Conservation (phyloP, 176 grass and related monocot species). For the Eremochloa ophiuroides region DNA sequence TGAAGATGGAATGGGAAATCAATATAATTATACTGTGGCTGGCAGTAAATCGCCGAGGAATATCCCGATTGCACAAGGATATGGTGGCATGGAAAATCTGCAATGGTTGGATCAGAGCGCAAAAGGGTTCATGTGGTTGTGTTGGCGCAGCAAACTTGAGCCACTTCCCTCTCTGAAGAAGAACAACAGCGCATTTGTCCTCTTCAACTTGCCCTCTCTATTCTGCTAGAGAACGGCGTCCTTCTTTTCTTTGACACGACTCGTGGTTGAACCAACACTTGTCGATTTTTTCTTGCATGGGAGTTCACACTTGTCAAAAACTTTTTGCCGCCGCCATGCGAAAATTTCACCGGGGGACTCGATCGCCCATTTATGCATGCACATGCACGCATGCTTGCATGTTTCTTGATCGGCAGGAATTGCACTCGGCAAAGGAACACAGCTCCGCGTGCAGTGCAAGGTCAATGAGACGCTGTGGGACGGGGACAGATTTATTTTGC, state of each 20-base stretch:
- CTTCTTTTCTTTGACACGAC: constrained; percentile 27
- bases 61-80: constrained; percentile 19
- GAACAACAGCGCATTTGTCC: not conserved
- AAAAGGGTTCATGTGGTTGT: constrained; percentile 12
- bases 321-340: not conserved
- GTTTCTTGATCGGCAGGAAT: not conserved
- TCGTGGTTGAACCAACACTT: not conserved
- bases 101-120: constrained; percentile 34
- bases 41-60: not conserved
- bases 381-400: too few species aligned
- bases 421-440: too few species aligned
- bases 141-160: constrained; percentile 11
- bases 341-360: not conserved
- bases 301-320: not conserved
- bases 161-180: not conserved
- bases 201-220: constrained; percentile 8
- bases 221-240: not conserved
- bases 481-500: not conserved
- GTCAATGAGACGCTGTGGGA: constrained; percentile 9
- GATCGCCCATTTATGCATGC: too few species aligned
- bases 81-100: not conserved
- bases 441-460: too few species aligned
- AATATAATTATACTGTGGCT: too few species aligned
- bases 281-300: not conserved
- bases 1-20: too few species aligned